Evolutionary conservation across 2,329 filamentous ascomycete genomes (phyloP), one percentile per base, ranked within the genome.

Genomic region (Fusarium verrucosum): DNA sequence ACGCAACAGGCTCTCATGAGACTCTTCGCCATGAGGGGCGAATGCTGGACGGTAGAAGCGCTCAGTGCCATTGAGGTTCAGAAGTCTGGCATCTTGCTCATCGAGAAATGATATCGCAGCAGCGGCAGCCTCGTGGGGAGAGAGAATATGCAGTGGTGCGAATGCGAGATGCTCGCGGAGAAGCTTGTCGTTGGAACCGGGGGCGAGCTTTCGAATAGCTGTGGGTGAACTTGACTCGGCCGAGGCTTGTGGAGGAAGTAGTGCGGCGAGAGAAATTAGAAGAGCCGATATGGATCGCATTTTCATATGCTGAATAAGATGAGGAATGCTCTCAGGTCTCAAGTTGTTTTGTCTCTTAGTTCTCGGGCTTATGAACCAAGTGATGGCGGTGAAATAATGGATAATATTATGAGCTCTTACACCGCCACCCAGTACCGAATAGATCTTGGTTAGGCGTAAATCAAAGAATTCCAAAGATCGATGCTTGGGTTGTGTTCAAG

Each of bases 141-240:
- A 59, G 23, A 74, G 58, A 16, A 69, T 55, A 3, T 70, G 70
- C 2, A 74, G 55, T 3, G 74, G 59, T 30, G 75, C 67, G 68
- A 86, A 86, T 64, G 80, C 82, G 66, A 82, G 88, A 74, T 92
- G 89, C 40, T 91, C 84, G 53, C 88, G 79, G 66, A 88, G 86
- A 73, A 94, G 89, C 82, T 92, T 95, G 73, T 92, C 89, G 58
- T 85, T 85, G 45, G 87, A 84, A 72, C 92, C 88, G 7, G 82
- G 81, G 42, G 86, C 82, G 85, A 94, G 91, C 73, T 93, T 93
- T 72, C 85, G 86, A 51, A 94, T 82, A 1, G 86, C 90, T 2
- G 85, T 83, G 1, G 89, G 89, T 7, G 77, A 67, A 17, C 58
- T 57, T 46, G 72, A 72, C 25, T 75, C 74, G 28, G 78, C 77